Evolutionary conservation across 495 filamentous ascomycete genomes (phyloP).

Genomic region (Cryomyces antarcticus): DNA sequence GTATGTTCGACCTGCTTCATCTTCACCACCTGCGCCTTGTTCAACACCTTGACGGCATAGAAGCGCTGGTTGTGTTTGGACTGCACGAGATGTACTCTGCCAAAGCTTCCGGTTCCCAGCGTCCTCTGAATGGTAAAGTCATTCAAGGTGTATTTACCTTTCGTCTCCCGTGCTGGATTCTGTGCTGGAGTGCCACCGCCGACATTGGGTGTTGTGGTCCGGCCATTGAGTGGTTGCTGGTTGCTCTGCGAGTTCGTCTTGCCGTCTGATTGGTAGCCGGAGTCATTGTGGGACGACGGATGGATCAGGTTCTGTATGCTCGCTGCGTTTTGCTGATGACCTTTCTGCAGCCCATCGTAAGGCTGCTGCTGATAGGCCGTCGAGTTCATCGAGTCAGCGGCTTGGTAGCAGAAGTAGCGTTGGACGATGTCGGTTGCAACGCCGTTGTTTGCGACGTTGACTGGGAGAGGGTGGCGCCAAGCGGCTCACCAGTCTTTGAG

Average conservation of each 20-base stretch:
- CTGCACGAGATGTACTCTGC: constrained; percentile 86
- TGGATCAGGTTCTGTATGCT: constrained; percentile 56
- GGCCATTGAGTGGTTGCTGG: constrained; percentile 9
- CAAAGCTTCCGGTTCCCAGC: constrained; percentile 90
- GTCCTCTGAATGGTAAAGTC: constrained; percentile 83
- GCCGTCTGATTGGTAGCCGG: constrained; percentile 20
- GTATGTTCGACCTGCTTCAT: constrained; percentile 99
- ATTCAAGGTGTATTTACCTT: constrained; percentile 87
- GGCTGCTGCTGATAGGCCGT: constrained; percentile 14
- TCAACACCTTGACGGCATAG: constrained; percentile 95
- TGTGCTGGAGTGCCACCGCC: constrained; percentile 3
- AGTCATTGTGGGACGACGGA: constrained; percentile 19
- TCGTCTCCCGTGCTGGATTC: constrained; percentile 46
- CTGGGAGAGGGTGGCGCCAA: constrained; percentile 7
- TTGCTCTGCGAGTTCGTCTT: constrained; percentile 11
- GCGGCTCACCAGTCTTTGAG: neutral
- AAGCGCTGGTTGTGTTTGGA: constrained; percentile 92
- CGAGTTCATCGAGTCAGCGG: constrained; percentile 14
- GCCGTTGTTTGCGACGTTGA: neutral
- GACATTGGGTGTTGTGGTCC: constrained; percentile 4
- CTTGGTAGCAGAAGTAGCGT: neutral
- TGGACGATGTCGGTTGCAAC: no score
- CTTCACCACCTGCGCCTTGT: constrained; percentile 96
- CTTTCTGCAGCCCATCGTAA: neutral
- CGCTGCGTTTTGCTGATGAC: constrained; percentile 31